These are phyloP conservation scores for Gaertneriomyces semiglobifer DNA, from an alignment of 192 early-diverging fungal species.

Conservation along the genomic window DNA sequence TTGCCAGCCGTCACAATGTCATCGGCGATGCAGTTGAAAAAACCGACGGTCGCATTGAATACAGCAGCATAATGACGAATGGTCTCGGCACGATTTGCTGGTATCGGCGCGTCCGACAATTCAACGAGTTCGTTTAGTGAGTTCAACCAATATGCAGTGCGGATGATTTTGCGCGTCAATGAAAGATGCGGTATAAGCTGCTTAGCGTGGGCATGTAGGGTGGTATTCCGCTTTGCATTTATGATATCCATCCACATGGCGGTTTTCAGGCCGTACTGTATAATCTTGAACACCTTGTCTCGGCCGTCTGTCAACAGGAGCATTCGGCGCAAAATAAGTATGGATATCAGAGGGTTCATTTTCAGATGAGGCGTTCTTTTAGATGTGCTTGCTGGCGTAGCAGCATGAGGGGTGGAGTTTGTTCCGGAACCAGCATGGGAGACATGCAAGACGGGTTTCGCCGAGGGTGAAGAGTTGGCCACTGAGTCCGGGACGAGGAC, in stretches of 20 bases:
- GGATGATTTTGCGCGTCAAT: conserved; percentile 68
- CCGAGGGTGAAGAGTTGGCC: too few relatives aligned
- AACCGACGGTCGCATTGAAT: conserved; percentile 43
- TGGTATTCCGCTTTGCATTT: conserved; percentile 19
- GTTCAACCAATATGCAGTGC: conserved; percentile 67
- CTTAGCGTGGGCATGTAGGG: conserved; percentile 24
- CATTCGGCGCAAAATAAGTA: conserved; percentile 55
- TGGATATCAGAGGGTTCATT: conserved; percentile 10
- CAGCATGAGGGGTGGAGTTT: too few relatives aligned
- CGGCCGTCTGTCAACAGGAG: conserved; percentile 73
- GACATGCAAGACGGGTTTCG: too few relatives aligned
- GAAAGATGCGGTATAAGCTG: conserved; percentile 68
- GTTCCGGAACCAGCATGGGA: too few relatives aligned
- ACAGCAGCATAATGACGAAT: conserved; percentile 24
- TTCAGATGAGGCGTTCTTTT: too few relatives aligned
- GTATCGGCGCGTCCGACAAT: conserved; percentile 7
- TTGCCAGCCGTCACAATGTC: conserved; percentile 72
- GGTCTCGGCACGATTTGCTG: conserved; percentile 2
- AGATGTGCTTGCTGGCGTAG: too few relatives aligned
- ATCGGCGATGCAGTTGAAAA: conserved; percentile 70
- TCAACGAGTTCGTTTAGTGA: conserved; percentile 57
- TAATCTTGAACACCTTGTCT: conserved; percentile 76
- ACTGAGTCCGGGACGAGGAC: too few relatives aligned
- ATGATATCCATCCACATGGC: conserved; percentile 50
- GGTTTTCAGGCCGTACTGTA: conserved; percentile 76